Evolutionary conservation across 2,329 filamentous ascomycete species (phyloP).

Genomic region (Fusarium ambrosium): DNA sequence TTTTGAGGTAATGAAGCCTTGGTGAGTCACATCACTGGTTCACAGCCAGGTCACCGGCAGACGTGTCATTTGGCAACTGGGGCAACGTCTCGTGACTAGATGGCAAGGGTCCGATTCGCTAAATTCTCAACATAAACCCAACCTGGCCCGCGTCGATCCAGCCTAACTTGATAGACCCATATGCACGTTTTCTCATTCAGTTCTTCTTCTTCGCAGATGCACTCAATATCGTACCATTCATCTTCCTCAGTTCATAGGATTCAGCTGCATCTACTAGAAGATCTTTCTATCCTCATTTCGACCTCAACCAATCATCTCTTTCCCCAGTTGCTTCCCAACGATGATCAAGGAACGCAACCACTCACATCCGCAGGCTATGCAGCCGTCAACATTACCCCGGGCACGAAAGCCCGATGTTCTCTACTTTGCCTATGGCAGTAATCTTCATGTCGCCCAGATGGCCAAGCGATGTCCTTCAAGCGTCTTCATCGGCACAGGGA

Average conservation of each 20-base stretch:
- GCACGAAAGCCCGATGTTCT: neutral
- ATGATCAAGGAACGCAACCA: neutral
- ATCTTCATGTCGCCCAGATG: conserved; percentile 18
- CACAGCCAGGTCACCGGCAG: neutral
- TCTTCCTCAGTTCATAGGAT: neutral
- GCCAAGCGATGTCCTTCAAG: conserved; percentile 13
- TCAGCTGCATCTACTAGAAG: neutral
- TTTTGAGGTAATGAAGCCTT: neutral
- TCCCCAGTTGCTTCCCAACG: neutral
- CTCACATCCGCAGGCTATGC: neutral
- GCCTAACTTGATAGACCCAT: neutral
- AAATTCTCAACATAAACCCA: neutral
- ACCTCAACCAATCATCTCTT: neutral
- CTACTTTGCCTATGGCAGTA: conserved; percentile 23
- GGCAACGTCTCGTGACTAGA: neutral
- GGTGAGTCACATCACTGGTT: conserved; percentile 1
- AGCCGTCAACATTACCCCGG: neutral
- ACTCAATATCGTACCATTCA: neutral
- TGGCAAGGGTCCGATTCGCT: conserved; percentile 4
- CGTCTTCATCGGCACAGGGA: conserved; percentile 10
- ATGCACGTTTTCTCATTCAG: neutral
- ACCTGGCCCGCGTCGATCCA: neutral
- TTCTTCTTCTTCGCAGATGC: neutral
- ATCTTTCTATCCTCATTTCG: neutral
- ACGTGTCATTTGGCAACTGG: neutral